These are phyloP conservation scores for Ciborinia camelliae DNA, from an alignment of 2,329 filamentous ascomycete species.

Conservation along the genomic window DNA sequence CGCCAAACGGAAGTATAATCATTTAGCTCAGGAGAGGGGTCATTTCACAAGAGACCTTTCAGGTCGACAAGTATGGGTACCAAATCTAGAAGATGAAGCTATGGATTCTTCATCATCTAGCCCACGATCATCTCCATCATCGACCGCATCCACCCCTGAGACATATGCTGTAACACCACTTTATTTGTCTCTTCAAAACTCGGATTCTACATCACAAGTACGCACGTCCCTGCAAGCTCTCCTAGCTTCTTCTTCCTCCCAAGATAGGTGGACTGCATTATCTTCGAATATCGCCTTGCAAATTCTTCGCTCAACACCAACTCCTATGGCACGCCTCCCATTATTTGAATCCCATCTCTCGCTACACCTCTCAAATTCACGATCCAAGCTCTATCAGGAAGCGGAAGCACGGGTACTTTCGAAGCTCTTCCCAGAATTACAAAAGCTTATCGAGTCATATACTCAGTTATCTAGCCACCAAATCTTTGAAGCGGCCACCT, in stretches of 20 bases:
- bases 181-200: slow-evolving; percentile 29
- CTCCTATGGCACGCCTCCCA: slow-evolving; percentile 33
- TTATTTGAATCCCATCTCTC: slow-evolving; percentile 35
- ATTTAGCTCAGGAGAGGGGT: slow-evolving; percentile 26
- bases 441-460: slow-evolving; percentile 34
- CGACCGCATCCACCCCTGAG: slow-evolving; percentile 32
- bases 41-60: slow-evolving; percentile 28
- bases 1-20: slow-evolving; percentile 23
- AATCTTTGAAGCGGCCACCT: slow-evolving; percentile 37
- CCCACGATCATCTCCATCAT: slow-evolving; percentile 35
- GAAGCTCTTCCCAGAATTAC: slow-evolving; percentile 34
- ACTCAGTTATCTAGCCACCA: slow-evolving; percentile 34
- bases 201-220: slow-evolving; percentile 31
- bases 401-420: slow-evolving; percentile 33
- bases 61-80: slow-evolving; percentile 30
- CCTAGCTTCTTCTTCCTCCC: slow-evolving; percentile 31
- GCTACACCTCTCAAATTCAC: slow-evolving; percentile 34
- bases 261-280: slow-evolving; percentile 33
- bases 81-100: slow-evolving; percentile 29
- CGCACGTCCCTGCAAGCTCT: slow-evolving; percentile 35
- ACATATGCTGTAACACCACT: slow-evolving; percentile 31
- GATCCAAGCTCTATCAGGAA: slow-evolving; percentile 33
- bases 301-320: slow-evolving; percentile 36
- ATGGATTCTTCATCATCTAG: slow-evolving; percentile 29
- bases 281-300: slow-evolving; percentile 35